These are phyloP conservation scores for Starmerella ratchasimensis DNA, from an alignment of 805 yeast species.

Conservation along the genomic window DNA sequence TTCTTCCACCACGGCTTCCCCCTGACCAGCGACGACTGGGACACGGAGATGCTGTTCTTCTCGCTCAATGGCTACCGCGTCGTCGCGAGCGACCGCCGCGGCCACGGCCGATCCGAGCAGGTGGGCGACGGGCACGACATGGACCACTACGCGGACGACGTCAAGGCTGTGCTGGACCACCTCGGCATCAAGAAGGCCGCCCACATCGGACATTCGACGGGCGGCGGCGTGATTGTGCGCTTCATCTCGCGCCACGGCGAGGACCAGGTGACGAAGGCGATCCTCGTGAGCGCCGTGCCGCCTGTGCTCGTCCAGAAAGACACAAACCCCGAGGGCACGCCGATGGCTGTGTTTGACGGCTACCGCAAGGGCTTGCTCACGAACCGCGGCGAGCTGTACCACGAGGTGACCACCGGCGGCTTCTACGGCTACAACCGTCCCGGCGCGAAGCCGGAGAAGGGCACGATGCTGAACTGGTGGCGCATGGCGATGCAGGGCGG, in stretches of 20 bases:
- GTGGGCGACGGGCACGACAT: constrained; percentile 4
- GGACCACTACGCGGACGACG: constrained; percentile 7
- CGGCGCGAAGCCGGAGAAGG: constrained; percentile 1
- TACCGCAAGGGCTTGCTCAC: background rate
- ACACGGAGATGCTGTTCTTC: constrained; percentile 6
- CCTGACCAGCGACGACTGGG: constrained; percentile 7
- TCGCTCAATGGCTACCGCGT: constrained; percentile 6
- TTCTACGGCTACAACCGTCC: constrained; percentile 26
- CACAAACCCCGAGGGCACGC: constrained; percentile 2
- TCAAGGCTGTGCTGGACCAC: background rate
- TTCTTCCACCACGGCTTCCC: constrained; percentile 9
- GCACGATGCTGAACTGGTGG: constrained; percentile 8
- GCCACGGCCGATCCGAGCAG: constrained; percentile 6
- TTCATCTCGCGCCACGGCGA: constrained; percentile 2
- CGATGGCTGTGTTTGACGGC: background rate
- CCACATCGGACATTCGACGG: constrained; percentile 8
- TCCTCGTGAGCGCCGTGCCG: constrained; percentile 4
- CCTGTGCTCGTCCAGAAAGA: constrained; percentile 3
- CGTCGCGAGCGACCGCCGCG: constrained; percentile 8
- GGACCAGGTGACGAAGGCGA: constrained; percentile 3
- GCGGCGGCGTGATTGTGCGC: constrained; percentile 6
- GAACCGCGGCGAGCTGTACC: constrained; percentile 2
- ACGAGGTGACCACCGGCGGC: constrained; percentile 1
- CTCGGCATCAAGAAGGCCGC: constrained; percentile 5
- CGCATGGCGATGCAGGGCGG: constrained; percentile 8